Evolutionary conservation across 202 grass and related monocot genomes (phyloP).

Genomic region (Digitaria exilis): DNA sequence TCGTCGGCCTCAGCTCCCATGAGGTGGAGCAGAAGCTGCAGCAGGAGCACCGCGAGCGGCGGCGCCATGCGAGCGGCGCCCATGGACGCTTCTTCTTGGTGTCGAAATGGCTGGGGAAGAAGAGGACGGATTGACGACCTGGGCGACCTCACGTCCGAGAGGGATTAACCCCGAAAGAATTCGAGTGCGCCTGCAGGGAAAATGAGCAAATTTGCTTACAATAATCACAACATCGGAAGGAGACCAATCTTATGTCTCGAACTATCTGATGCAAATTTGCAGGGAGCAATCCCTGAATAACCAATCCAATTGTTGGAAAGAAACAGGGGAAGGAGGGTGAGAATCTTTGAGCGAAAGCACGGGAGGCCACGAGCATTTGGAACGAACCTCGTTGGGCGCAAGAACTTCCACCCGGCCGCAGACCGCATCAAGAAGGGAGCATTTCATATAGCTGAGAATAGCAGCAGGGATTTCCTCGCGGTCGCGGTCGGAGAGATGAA

Average conservation of each 20-base stretch:
- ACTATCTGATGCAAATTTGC: not conserved
- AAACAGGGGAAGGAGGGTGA: not conserved
- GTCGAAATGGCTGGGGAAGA: not conserved
- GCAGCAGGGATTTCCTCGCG: not conserved
- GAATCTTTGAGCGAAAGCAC: slow-evolving; percentile 10
- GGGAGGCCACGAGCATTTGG: not conserved
- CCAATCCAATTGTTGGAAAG: not conserved
- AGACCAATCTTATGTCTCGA: not conserved
- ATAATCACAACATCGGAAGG: not conserved
- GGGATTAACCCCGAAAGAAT: not conserved
- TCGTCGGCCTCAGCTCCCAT: slow-evolving; percentile 14
- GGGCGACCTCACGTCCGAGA: not conserved
- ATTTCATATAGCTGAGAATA: not conserved
- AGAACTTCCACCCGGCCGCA: not conserved
- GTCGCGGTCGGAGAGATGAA: not conserved
- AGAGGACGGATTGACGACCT: not conserved
- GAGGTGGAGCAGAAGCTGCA: slow-evolving; percentile 23
- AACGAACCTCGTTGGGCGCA: not conserved
- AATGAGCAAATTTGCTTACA: not conserved
- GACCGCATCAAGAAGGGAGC: not conserved
- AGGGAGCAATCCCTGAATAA: not conserved
- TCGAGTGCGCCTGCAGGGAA: not conserved
- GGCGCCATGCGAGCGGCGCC: not conserved
- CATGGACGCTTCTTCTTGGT: slow-evolving; percentile 15
- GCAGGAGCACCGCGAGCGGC: not conserved